These are phyloP conservation scores for Platanthera guangdongensis DNA, from an alignment of 106 monocot species.

Conservation along the genomic window DNA sequence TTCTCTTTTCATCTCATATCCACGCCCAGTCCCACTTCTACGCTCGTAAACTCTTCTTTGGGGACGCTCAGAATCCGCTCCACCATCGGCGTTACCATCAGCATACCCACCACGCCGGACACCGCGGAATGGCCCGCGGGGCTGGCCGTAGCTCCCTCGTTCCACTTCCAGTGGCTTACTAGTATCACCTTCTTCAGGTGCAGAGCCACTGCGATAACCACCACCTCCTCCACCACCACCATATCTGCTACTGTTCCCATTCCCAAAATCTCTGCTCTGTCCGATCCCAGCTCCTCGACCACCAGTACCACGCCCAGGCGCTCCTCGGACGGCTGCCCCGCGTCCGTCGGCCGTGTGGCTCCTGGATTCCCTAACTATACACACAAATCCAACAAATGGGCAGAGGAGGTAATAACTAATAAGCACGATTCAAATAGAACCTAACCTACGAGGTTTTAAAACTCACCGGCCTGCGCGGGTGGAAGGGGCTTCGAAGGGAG, in stretches of 20 bases:
- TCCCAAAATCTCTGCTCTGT: conserved; percentile 32
- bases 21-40: conserved; percentile 81
- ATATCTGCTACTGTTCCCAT: conserved; percentile 29
- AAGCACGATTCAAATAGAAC: neutral
- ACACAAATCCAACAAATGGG: neutral
- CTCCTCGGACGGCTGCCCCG: conserved; percentile 16
- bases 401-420: neutral
- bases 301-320: conserved; percentile 51
- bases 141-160: conserved; percentile 22
- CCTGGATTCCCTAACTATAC: conserved; percentile 43
- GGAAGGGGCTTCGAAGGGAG: conserved; percentile 63
- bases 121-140: conserved; percentile 49
- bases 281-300: conserved; percentile 29
- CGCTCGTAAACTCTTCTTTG: conserved; percentile 59
- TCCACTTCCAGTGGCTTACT: conserved; percentile 34
- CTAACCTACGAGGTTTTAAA: neutral
- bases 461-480: conserved; percentile 72
- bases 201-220: conserved; percentile 13
- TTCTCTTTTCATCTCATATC: conserved; percentile 72
- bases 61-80: conserved; percentile 39
- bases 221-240: conserved; percentile 19
- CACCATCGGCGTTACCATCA: conserved; percentile 26
- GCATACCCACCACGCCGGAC: conserved; percentile 42
- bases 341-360: neutral
- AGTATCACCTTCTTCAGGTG: conserved; percentile 31